phyloP scores from a whole-genome alignment of 768 basidiomycete species.

The Pleurotus eryngii region DNA sequence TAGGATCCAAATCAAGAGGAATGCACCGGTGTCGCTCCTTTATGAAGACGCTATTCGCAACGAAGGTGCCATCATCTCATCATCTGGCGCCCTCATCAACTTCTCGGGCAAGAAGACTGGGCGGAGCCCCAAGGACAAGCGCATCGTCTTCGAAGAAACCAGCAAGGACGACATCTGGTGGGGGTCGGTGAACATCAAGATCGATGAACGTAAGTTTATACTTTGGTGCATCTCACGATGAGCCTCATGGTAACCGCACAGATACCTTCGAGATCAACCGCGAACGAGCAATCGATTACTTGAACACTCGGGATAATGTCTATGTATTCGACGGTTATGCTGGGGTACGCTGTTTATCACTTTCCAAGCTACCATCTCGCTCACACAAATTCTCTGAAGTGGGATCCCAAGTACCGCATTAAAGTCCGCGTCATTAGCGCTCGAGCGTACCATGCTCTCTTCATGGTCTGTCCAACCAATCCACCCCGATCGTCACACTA shows the following conservation, averaged over 20 bases:
- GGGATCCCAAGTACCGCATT: slow-evolving; percentile 99
- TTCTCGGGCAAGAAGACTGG: slow-evolving; percentile 99
- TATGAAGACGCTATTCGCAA: slow-evolving; percentile 99
- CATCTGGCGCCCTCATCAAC: slow-evolving; percentile 96
- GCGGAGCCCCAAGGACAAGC: slow-evolving; percentile 97
- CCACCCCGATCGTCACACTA: background rate
- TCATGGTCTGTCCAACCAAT: slow-evolving; percentile 69
- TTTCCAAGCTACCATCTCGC: slow-evolving; percentile 8
- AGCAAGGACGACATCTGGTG: slow-evolving; percentile 99
- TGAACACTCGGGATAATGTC: slow-evolving; percentile 97
- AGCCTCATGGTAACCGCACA: slow-evolving; percentile 19
- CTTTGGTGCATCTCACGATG: background rate
- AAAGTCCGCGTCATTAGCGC: slow-evolving; percentile 99
- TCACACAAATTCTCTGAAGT: slow-evolving; percentile 38
- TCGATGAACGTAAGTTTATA: slow-evolving; percentile 79
- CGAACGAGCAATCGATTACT: slow-evolving; percentile 97
- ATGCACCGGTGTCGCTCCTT: slow-evolving; percentile 83
- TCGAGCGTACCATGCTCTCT: slow-evolving; percentile 96
- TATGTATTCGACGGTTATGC: slow-evolving; percentile 97
- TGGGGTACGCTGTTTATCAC: slow-evolving; percentile 50
- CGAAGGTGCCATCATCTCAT: slow-evolving; percentile 97
- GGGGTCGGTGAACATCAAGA: slow-evolving; percentile 99
- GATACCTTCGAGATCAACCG: slow-evolving; percentile 99
- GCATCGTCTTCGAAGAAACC: slow-evolving; percentile 96
- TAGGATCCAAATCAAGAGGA: slow-evolving; percentile 92